phyloP scores from a whole-genome alignment of 306 rosid genomes.

The Quercus alba region DNA sequence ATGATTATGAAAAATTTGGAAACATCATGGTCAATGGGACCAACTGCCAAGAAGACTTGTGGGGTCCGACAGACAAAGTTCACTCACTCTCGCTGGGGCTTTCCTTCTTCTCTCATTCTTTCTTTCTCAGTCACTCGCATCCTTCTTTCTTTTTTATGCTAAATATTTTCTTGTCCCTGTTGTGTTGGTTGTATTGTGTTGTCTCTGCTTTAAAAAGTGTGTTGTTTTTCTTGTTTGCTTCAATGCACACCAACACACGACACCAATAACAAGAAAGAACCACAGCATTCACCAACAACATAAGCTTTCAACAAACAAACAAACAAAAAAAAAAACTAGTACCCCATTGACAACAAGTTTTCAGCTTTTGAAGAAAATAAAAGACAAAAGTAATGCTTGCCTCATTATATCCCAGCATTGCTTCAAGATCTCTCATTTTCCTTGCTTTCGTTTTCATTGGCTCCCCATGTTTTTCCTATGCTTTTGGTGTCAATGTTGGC shows the following conservation, averaged over 20 bases:
- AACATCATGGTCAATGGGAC: constrained; percentile 42
- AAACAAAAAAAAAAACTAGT: neutral
- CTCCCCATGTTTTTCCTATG: constrained; percentile 24
- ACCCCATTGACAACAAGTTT: neutral
- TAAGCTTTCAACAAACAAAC: neutral
- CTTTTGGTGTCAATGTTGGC: constrained; percentile 28
- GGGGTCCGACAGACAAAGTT: constrained; percentile 20
- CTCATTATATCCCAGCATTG: constrained; percentile 10
- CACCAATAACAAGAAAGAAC: neutral
- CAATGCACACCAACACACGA: neutral
- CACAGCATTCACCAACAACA: neutral
- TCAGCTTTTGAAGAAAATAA: constrained; percentile 2
- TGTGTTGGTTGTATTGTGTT: neutral
- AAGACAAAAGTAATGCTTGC: constrained; percentile 18
- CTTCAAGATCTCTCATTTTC: constrained; percentile 40
- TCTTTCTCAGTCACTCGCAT: neutral
- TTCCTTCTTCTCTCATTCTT: neutral
- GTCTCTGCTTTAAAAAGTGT: neutral
- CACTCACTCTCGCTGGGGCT: constrained; percentile 7
- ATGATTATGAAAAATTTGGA: neutral
- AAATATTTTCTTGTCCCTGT: neutral
- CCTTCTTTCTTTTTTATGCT: too few species aligned
- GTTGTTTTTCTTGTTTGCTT: neutral
- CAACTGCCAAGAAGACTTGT: constrained; percentile 37
- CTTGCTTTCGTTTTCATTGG: constrained; percentile 13